Evolutionary conservation across 2,329 filamentous ascomycete species (phyloP).

Genomic region (Calonectria pseudoturangicola): DNA sequence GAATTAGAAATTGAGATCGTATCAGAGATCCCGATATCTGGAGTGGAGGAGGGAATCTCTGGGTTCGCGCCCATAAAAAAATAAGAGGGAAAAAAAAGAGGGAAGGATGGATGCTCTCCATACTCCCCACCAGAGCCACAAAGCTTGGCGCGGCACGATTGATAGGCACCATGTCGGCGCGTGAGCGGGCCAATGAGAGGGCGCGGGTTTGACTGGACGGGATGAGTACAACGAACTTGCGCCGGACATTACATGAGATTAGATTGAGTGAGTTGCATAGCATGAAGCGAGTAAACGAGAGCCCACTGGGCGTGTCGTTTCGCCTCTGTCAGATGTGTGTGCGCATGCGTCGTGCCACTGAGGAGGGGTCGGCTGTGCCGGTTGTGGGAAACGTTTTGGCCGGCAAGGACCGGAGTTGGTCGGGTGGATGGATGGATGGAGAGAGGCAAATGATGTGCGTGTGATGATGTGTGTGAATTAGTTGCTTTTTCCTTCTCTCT

Average conservation of each 20-base stretch:
- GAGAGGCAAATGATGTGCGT: background rate
- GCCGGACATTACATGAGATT: no score
- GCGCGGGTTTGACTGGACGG: slow-evolving; percentile 19
- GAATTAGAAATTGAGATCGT: slow-evolving; percentile 41
- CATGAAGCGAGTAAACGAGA: background rate
- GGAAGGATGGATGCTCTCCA: slow-evolving; percentile 11
- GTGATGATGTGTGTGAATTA: background rate
- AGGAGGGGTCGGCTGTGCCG: background rate
- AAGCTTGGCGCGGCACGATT: slow-evolving; percentile 21
- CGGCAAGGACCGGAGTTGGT: slow-evolving; percentile 8
- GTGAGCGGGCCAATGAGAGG: slow-evolving; percentile 28
- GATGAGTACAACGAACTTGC: background rate
- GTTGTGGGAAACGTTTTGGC: slow-evolving; percentile 4
- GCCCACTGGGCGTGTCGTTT: background rate
- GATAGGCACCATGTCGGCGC: slow-evolving; percentile 26
- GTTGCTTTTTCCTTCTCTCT: background rate
- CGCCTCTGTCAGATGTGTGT: slow-evolving; percentile 19
- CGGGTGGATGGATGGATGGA: background rate
- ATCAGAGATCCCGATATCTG: slow-evolving; percentile 40
- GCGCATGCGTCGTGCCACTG: slow-evolving; percentile 4
- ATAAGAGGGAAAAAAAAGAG: no score
- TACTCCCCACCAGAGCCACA: slow-evolving; percentile 11
- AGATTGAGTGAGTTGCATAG: background rate
- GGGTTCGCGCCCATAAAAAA: background rate
- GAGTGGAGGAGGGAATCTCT: slow-evolving; percentile 5